Conservation (phyloP, 768 basidiomycete genomes). For the Phaeolepiota aurea region DNA sequence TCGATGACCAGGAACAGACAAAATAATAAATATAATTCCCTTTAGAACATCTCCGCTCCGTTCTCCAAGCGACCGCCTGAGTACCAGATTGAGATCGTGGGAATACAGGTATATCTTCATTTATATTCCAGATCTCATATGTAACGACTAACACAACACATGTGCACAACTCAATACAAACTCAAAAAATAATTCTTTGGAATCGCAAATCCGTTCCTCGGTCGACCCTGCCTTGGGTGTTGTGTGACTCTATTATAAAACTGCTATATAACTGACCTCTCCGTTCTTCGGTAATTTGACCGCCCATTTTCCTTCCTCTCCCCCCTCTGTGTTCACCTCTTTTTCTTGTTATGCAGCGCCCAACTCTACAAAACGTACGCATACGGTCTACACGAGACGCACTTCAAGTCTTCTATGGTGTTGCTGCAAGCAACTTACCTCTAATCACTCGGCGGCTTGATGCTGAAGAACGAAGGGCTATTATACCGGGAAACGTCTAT, state of each 20-base stretch:
- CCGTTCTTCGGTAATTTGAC: background rate
- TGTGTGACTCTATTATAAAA: conserved; percentile 6
- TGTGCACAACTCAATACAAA: conserved; percentile 54
- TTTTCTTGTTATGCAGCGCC: conserved; percentile 51
- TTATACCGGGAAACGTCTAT: conserved; percentile 72
- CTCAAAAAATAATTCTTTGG: conserved; percentile 44
- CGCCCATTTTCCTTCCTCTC: conserved; percentile 11
- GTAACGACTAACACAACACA: too few species aligned
- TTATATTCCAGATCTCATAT: conserved; percentile 28
- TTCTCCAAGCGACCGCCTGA: conserved; percentile 29
- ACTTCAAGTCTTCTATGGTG: conserved; percentile 74
- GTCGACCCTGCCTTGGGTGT: conserved; percentile 25
- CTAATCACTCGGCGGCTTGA: conserved; percentile 78
- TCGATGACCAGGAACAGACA: conserved; percentile 25
- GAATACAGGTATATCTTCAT: conserved; percentile 32
- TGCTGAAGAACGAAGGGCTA: conserved; percentile 70
- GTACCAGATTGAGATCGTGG: conserved; percentile 25
- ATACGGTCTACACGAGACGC: conserved; percentile 76
- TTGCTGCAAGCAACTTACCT: conserved; percentile 57
- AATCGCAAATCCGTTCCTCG: conserved; percentile 27
- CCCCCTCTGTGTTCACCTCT: conserved; percentile 7
- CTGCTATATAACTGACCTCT: conserved; percentile 6
- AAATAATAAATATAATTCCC: conserved; percentile 16
- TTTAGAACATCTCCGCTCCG: conserved; percentile 27
- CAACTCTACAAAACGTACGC: conserved; percentile 68